Evolutionary conservation across 495 filamentous ascomycete species (phyloP).

Genomic region (Clavariopsis aquatica): DNA sequence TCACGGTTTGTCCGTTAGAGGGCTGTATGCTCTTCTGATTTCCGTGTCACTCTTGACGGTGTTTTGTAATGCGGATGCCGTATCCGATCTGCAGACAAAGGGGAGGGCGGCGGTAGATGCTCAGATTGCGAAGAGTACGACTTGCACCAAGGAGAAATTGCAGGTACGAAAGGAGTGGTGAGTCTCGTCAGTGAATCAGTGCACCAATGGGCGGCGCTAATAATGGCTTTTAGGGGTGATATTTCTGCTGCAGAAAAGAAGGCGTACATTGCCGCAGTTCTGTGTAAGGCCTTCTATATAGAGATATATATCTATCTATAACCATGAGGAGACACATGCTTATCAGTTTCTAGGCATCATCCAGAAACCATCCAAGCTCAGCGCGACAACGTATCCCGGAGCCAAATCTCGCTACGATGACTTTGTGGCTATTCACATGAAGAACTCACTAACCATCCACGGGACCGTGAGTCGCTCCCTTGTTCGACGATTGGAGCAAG

Average conservation of each 20-base stretch:
- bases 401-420: conserved; percentile 36
- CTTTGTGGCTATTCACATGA: conserved; percentile 37
- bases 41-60: conserved; percentile 9
- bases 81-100: conserved; percentile 48
- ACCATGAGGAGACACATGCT: no score
- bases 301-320: no score
- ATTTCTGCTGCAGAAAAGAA: conserved; percentile 28
- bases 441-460: conserved; percentile 33
- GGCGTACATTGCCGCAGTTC: conserved; percentile 37
- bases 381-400: conserved; percentile 26
- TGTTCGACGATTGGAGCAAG: neutral
- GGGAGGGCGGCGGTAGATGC: conserved; percentile 48
- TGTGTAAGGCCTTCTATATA: conserved; percentile 8
- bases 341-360: conserved; percentile 7
- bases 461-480: conserved; percentile 25
- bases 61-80: conserved; percentile 44
- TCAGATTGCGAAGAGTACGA: conserved; percentile 49
- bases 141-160: conserved; percentile 53
- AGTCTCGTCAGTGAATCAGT: no score
- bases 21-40: conserved; percentile 26
- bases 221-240: conserved; percentile 22
- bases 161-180: conserved; percentile 54
- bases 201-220: conserved; percentile 10
- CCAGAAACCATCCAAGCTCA: conserved; percentile 29
- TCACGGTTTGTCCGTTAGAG: conserved; percentile 6